Evolutionary conservation across 257 asterid species (phyloP).

Genomic region (Salvia hispanica): DNA sequence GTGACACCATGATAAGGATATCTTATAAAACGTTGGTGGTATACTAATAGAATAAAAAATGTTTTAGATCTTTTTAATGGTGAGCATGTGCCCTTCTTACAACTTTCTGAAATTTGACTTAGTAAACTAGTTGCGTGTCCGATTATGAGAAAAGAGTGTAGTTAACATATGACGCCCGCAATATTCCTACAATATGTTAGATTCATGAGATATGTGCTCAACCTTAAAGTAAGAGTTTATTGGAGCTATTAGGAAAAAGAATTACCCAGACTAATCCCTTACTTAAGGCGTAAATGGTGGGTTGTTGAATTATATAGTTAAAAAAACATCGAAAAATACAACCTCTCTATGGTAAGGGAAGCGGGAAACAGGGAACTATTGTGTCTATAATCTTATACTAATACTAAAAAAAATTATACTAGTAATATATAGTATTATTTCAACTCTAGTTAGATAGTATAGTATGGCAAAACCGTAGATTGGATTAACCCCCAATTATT

Average conservation of each 20-base stretch:
- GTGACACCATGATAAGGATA: too few species aligned
- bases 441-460: background rate
- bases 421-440: background rate
- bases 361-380: conserved; percentile 56
- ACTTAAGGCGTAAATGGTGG: conserved; percentile 54
- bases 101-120: too few species aligned
- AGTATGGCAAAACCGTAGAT: too few species aligned
- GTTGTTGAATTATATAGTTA: conserved; percentile 34
- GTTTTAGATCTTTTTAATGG: too few species aligned
- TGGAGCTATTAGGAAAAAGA: background rate
- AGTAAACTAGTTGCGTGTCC: too few species aligned
- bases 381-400: conserved; percentile 16
- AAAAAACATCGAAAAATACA: background rate
- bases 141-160: too few species aligned
- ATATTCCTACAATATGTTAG: background rate
- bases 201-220: background rate
- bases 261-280: conserved; percentile 35
- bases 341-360: conserved; percentile 28
- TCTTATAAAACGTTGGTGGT: too few species aligned
- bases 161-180: too few species aligned
- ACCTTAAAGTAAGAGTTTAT: conserved; percentile 30
- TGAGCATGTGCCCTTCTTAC: too few species aligned
- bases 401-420: too few species aligned
- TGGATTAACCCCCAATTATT: too few species aligned
- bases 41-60: too few species aligned